Base-by-base conservation (phyloP, 495 filamentous ascomycete species). In the Xylaria sp. region DNA sequence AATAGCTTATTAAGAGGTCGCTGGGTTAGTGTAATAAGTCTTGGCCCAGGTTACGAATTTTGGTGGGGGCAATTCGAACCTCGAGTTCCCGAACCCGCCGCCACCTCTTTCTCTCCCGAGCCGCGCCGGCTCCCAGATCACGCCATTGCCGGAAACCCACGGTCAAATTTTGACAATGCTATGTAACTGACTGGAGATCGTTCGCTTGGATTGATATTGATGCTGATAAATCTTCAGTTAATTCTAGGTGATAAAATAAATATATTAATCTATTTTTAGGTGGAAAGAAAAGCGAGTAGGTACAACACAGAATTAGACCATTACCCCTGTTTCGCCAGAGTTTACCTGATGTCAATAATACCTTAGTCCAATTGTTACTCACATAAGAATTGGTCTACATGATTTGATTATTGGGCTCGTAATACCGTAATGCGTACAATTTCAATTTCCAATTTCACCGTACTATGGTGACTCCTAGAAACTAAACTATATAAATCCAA, bases 11-110 rank as follows among this genome's bases (percentile, higher is more conserved):
- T 66, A 52, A 66, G 44, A 52, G 2, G 62, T 37, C 3, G 5
- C 12, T 48, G 26, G 35, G 41, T 29, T 29, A 19, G 61, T 7
- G 12, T 35, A 31, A n/a, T 4, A 40, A 40, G 37, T 43, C 33
- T 52, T 14, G 40, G 43, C 24, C 57, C 70, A 44, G 50, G n/a
- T n/a, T n/a, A n/a, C n/a, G 62, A 72, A 68, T 73, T 66, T 69
- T 68, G 71, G 72, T 71, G 69, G 74, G 70, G 72, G 50, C 50
- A 68, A 14, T 41, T 69, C 19, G 3, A n/a, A 17, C 24, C 12
- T 48, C 31, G 5, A 48, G 33, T 40, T 62, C 67, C 58, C 21
- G 53, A 35, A 7, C 33, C 44, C 26, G 44, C 58, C 46, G 33
- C 21, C 65, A 9, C 7, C 33, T 26, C n/a, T 52, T 53, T 29